Conservation (phyloP, 768 basidiomycete genomes). For the Agrocybe pediades region DNA sequence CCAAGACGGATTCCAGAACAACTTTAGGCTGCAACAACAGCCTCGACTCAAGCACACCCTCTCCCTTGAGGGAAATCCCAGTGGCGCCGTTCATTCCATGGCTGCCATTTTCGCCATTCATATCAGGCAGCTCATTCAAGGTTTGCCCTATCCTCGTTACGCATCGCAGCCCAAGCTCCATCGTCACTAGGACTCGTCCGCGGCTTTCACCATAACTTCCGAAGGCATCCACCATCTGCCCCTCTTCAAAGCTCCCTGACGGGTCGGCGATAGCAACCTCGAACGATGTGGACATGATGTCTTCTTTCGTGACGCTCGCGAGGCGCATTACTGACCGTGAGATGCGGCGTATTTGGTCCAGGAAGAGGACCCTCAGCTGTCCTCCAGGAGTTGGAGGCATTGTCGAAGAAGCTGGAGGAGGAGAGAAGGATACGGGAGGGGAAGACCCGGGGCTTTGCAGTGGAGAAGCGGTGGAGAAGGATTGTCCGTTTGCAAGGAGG, state of each 20-base stretch:
- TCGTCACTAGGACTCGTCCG: slow-evolving; percentile 64
- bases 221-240: slow-evolving; percentile 64
- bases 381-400: slow-evolving; percentile 15
- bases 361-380: slow-evolving; percentile 45
- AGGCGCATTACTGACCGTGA: slow-evolving; percentile 64
- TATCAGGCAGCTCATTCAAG: slow-evolving; percentile 2
- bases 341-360: slow-evolving; percentile 65
- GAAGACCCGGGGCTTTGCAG: slow-evolving; percentile 22
- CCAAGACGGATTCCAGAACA: slow-evolving; percentile 68
- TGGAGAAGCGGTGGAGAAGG: slow-evolving; percentile 29
- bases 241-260: slow-evolving; percentile 36
- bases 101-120: slow-evolving; percentile 7
- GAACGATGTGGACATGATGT: slow-evolving; percentile 78
- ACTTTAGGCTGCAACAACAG: slow-evolving; percentile 74
- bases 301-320: slow-evolving; percentile 66
- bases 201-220: slow-evolving; percentile 54
- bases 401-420: slow-evolving; percentile 15
- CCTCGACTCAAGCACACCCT: slow-evolving; percentile 54
- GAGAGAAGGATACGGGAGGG: slow-evolving; percentile 21
- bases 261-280: slow-evolving; percentile 66
- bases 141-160: slow-evolving; percentile 46
- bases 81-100: neutral
- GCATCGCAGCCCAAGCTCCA: slow-evolving; percentile 71
- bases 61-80: slow-evolving; percentile 30
- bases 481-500: slow-evolving; percentile 58